A percentile compares a stretch with the other conserved stretches of the same genome.
These are phyloP conservation scores for Camellia sinensis DNA, from an alignment of 148 eudicot species.

Conservation along the genomic window DNA sequence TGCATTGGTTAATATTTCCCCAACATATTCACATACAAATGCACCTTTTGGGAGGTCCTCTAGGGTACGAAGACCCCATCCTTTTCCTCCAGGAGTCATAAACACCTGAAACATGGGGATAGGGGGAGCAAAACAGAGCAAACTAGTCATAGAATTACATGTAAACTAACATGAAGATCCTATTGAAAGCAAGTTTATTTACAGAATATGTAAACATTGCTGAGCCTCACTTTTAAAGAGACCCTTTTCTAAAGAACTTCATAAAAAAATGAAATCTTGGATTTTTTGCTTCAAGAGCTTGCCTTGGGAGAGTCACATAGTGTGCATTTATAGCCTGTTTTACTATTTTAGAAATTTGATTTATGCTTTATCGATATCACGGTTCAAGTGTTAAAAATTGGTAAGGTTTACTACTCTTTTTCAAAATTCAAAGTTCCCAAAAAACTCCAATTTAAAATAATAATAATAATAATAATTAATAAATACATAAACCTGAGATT, in stretches of 20 bases:
- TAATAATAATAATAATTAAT: background rate
- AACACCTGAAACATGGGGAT: conserved; percentile 52
- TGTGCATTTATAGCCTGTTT: no score
- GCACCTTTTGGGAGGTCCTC: conserved; percentile 79
- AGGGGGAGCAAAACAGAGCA: background rate
- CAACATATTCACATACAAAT: conserved; percentile 88
- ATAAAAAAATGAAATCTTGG: no score
- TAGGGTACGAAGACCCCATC: conserved; percentile 86
- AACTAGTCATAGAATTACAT: background rate
- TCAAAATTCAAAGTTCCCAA: background rate
- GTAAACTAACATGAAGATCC: background rate
- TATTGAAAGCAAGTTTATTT: background rate
- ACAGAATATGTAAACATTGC: background rate
- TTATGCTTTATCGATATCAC: no score
- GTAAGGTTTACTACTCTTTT: no score
- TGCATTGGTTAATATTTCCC: conserved; percentile 63
- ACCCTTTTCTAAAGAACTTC: no score
- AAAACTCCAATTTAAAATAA: background rate
- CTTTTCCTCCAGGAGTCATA: conserved; percentile 82
- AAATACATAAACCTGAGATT: background rate
- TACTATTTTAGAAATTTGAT: no score
- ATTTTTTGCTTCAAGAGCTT: no score
- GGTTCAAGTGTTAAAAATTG: no score
- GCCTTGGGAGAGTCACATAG: no score
- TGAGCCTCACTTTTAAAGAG: background rate